Conservation (phyloP, 495 filamentous ascomycete genomes). For the Neurospora tetrasperma region DNA sequence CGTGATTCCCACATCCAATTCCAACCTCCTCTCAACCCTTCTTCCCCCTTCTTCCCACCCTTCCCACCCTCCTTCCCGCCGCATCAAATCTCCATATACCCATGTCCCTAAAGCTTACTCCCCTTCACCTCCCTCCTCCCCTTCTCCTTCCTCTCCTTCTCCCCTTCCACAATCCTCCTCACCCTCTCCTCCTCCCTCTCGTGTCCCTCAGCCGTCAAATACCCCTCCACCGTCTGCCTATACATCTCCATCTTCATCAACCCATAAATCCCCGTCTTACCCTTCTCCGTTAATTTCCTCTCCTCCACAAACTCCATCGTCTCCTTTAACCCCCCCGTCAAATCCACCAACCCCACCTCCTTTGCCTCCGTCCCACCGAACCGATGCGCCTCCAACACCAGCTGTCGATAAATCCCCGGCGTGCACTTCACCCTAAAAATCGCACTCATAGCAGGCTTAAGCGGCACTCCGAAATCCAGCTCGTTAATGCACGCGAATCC, state of each 20-base stretch:
- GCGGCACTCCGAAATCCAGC: conserved; percentile 62
- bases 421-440: conserved; percentile 62
- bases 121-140: conserved; percentile 32
- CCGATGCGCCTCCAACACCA: conserved; percentile 60
- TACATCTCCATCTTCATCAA: conserved; percentile 65
- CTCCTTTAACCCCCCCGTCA: conserved; percentile 51
- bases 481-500: conserved; percentile 73
- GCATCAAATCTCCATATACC: too few relatives aligned
- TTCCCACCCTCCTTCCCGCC: too few relatives aligned
- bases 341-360: conserved; percentile 58
- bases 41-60: too few relatives aligned
- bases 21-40: too few relatives aligned
- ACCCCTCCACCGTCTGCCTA: conserved; percentile 40
- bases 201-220: conserved; percentile 36
- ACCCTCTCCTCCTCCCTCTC: conserved; percentile 35
- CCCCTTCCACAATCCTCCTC: conserved; percentile 25
- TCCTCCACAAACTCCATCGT: conserved; percentile 44
- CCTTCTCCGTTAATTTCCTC: conserved; percentile 47
- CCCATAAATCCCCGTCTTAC: conserved; percentile 52
- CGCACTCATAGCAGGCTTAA: conserved; percentile 58
- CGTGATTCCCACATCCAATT: too few relatives aligned
- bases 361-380: conserved; percentile 51
- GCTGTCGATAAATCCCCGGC: conserved; percentile 43
- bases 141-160: conserved; percentile 20
- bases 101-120: neutral